Conservation (phyloP, 176 grass and related monocot species). For the Lolium perenne region DNA sequence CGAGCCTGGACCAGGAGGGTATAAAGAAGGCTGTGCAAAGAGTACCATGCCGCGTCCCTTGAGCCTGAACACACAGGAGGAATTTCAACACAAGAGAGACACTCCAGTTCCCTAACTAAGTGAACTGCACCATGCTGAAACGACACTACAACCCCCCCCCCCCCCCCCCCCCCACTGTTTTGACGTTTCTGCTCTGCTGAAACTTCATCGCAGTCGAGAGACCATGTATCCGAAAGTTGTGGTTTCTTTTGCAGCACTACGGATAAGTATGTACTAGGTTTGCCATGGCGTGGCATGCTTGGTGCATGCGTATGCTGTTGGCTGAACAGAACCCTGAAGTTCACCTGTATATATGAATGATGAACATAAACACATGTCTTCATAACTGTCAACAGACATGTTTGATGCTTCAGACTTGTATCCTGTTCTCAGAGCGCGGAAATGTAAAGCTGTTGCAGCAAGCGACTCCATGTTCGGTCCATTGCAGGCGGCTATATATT, state of each 20-base stretch:
- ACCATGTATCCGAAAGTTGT: conserved; percentile 1
- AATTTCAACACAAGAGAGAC: conserved; percentile 1
- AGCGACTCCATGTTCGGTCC: no score
- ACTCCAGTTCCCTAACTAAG: conserved; percentile 30
- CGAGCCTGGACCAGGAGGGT: conserved; percentile 78
- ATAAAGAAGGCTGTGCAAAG: conserved; percentile 86
- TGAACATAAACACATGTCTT: no score
- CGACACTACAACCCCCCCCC: neutral
- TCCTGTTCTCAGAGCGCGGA: no score
- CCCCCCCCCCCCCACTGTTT: neutral
- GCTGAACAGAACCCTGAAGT: neutral
- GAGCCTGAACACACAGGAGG: neutral
- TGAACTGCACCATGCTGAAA: neutral
- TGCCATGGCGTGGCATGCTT: neutral
- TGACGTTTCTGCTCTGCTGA: neutral
- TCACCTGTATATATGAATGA: neutral
- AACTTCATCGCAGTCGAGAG: neutral
- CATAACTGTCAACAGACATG: no score
- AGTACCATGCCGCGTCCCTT: conserved; percentile 82
- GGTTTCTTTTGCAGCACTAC: neutral
- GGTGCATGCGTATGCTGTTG: neutral
- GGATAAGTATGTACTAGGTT: neutral
- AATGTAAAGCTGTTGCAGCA: no score
- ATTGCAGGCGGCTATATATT: no score
- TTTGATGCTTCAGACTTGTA: no score